Base-by-base conservation (phyloP, 177 flowering plant species). In the Vitis hybrid region DNA sequence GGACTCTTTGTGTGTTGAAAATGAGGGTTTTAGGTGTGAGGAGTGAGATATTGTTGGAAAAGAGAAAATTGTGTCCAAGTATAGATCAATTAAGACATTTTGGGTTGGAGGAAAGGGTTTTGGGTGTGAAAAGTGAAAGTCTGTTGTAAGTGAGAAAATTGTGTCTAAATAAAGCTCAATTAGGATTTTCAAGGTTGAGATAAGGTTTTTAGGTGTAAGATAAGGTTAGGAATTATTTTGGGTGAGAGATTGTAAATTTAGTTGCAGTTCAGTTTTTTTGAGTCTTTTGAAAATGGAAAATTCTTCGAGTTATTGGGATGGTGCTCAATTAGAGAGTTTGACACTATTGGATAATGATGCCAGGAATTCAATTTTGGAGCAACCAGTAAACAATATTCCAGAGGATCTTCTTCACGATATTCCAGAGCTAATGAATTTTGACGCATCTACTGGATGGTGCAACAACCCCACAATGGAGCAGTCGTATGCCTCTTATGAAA, bases 391-490 rank as follows among this genome's bases (percentile, higher is more conserved):
- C 61, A 70, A 34, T 54, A 56, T 81, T 57, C 65, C 75, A 10
- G 89, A 83, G 17, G 82, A 80, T 34, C 72, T 68, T 5, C 64
- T 58, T 26, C 62, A 21, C 26, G 72, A 71, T 67, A 51, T 71
- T 34, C 56, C 74, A 0, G 85, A 87, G 57, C 70, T 86, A 52
- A 74, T 83, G 81, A 83, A 77, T 70, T 80, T 82, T 32, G 88
- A 85, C 75, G 62, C 59, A 13, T 78, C 68, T 75, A 62, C 74
- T 30, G 89, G 77, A 32, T 80, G 85, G 87, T 77, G 86, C 67
- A 79, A 17, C 66, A 83, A 82, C 70, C 77, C 83, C n/a, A 40
- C 62, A 7, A 49, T 75, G 7, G 90, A 87, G 65, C 86, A 82
- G 62, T 72, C 81, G 66, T 75, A 76, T 40, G 68, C 81, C 3